Conservation (phyloP, 169 alveolate species). For the Plasmodium coatneyi region DNA sequence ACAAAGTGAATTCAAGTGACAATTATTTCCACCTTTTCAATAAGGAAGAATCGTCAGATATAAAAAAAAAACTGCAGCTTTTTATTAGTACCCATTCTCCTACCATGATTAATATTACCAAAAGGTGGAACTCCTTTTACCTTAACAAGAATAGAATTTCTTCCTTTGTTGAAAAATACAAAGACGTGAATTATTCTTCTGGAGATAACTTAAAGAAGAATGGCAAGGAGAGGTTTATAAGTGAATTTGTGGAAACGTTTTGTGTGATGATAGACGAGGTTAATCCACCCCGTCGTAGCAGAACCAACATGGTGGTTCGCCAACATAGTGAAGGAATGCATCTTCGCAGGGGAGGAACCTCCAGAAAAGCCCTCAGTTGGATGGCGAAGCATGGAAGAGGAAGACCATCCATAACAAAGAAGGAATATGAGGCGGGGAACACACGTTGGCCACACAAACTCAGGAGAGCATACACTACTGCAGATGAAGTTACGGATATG, state of each 20-base stretch:
- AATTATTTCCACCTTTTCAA: slow-evolving; percentile 59
- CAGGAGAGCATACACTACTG: neutral
- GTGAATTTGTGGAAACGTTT: slow-evolving; percentile 39
- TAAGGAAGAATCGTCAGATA: slow-evolving; percentile 20
- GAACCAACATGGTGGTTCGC: neutral
- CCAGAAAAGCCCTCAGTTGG: neutral
- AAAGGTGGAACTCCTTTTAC: slow-evolving; percentile 55
- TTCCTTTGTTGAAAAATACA: slow-evolving; percentile 47
- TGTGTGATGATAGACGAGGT: neutral
- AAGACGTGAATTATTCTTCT: slow-evolving; percentile 1
- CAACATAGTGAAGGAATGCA: neutral
- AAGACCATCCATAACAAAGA: neutral
- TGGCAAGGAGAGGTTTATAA: slow-evolving; percentile 44
- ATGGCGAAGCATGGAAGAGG: neutral
- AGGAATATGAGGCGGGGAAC: neutral
- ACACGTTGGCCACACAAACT: neutral
- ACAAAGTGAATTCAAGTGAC: neutral
- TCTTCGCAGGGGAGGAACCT: neutral
- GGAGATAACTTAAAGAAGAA: slow-evolving; percentile 36
- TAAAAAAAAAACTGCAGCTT: slow-evolving; percentile 44
- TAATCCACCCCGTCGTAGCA: neutral
- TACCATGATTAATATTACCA: slow-evolving; percentile 52
- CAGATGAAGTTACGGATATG: neutral
- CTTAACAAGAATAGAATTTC: slow-evolving; percentile 37
- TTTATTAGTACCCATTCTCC: slow-evolving; percentile 69